phyloP scores from a whole-genome alignment of 2,329 filamentous ascomycete genomes.

The Exophiala lecanii-corni region DNA sequence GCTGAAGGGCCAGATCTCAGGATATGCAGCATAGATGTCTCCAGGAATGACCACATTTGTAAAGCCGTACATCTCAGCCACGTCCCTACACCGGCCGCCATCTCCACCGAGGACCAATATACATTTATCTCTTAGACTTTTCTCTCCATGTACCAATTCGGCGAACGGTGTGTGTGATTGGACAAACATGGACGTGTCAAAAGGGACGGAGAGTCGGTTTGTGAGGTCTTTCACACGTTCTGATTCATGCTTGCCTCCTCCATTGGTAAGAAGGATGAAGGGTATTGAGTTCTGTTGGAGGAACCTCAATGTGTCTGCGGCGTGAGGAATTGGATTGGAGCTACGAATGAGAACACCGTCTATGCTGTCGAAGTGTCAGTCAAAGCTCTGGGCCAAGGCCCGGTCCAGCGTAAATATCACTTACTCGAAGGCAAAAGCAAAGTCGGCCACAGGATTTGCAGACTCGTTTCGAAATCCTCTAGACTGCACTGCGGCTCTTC shows the following conservation, averaged over 20 bases:
- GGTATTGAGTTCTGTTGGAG: slow-evolving; percentile 73
- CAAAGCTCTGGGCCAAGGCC: background rate
- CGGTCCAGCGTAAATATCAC: background rate
- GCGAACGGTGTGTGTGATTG: slow-evolving; percentile 90
- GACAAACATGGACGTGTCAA: slow-evolving; percentile 68
- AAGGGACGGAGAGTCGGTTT: slow-evolving; percentile 55
- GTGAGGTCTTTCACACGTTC: slow-evolving; percentile 68
- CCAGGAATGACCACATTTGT: slow-evolving; percentile 76
- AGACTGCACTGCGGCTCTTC: background rate
- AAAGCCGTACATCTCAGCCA: slow-evolving; percentile 76
- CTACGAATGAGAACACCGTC: slow-evolving; percentile 92
- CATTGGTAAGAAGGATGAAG: slow-evolving; percentile 94
- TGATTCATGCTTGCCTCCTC: slow-evolving; percentile 77
- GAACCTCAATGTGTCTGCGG: slow-evolving; percentile 65
- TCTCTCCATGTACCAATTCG: slow-evolving; percentile 59
- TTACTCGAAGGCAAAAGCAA: slow-evolving; percentile 28
- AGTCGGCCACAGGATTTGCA: slow-evolving; percentile 15
- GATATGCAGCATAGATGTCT: slow-evolving; percentile 72
- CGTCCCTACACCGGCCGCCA: slow-evolving; percentile 60
- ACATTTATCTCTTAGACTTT: slow-evolving; percentile 55
- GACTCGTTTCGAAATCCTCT: slow-evolving; percentile 8
- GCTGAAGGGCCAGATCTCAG: slow-evolving; percentile 79
- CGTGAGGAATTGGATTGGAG: slow-evolving; percentile 71
- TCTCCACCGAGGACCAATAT: slow-evolving; percentile 70
- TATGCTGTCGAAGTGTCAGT: slow-evolving; percentile 52